phyloP scores from a whole-genome alignment of 345 rosid genomes.

The Camelina hispida region DNA sequence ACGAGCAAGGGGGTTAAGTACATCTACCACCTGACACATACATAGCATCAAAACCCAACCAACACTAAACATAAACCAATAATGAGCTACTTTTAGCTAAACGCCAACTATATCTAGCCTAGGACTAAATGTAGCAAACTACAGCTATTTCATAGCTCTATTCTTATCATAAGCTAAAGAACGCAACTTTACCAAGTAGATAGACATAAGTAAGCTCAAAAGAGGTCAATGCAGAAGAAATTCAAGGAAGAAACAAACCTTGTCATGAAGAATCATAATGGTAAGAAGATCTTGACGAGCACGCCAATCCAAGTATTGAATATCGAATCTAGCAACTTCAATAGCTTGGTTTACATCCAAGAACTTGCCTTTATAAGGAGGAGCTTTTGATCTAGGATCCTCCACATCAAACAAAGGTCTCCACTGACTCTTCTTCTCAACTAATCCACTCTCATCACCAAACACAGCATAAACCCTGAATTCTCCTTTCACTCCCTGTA shows the following conservation, averaged over 20 bases:
- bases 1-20: constrained; percentile 96
- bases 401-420: constrained; percentile 81
- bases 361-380: constrained; percentile 82
- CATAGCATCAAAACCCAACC: constrained; percentile 13
- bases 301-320: constrained; percentile 93
- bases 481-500: constrained; percentile 70
- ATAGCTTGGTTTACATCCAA: constrained; percentile 86
- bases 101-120: background rate
- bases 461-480: constrained; percentile 77
- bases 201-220: background rate
- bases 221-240: constrained; percentile 19
- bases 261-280: constrained; percentile 93
- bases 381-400: constrained; percentile 92
- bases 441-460: constrained; percentile 69
- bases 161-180: background rate
- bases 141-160: background rate
- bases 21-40: constrained; percentile 81
- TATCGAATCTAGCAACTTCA: constrained; percentile 91
- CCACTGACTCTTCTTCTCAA: constrained; percentile 83
- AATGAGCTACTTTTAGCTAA: background rate
- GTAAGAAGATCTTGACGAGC: constrained; percentile 96
- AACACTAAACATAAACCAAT: background rate
- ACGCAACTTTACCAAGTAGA: background rate
- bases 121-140: background rate
- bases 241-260: constrained; percentile 53